These are phyloP conservation scores for Hansenula anomala DNA, from an alignment of 1,139 yeast genomes.

Conservation along the genomic window DNA sequence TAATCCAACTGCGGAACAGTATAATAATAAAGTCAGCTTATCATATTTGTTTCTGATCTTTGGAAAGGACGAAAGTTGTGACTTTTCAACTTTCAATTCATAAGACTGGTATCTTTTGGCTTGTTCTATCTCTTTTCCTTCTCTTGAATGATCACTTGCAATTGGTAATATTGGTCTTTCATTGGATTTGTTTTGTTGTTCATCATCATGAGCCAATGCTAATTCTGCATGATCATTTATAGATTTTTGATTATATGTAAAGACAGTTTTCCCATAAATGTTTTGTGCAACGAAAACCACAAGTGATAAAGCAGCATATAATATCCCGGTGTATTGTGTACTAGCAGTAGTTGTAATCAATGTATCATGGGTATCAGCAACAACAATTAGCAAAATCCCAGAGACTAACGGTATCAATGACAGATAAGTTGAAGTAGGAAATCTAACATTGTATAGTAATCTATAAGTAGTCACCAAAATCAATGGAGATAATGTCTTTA, in stretches of 20 bases:
- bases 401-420: conserved; percentile 63
- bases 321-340: conserved; percentile 58
- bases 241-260: conserved; percentile 44
- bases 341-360: conserved; percentile 21
- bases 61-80: conserved; percentile 10
- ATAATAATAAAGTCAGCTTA: conserved; percentile 80
- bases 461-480: conserved; percentile 79
- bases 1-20: conserved; percentile 82
- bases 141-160: conserved; percentile 5
- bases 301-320: conserved; percentile 78
- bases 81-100: conserved; percentile 11
- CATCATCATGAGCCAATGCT: conserved; percentile 11
- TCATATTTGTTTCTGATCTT: conserved; percentile 42
- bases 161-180: conserved; percentile 6
- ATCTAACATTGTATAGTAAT: conserved; percentile 49
- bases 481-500: conserved; percentile 87
- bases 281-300: conserved; percentile 88
- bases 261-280: conserved; percentile 82
- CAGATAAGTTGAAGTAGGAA: conserved; percentile 55
- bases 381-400: conserved; percentile 48
- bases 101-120: conserved; percentile 8
- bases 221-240: conserved; percentile 20
- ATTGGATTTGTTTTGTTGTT: not conserved
- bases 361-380: conserved; percentile 30
- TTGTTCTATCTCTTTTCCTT: conserved; percentile 19